Percentiles rank a stretch among this genome's conserved stretches.
Conservation (phyloP, 164 flowering plant genomes). For the Umbellularia californica region DNA sequence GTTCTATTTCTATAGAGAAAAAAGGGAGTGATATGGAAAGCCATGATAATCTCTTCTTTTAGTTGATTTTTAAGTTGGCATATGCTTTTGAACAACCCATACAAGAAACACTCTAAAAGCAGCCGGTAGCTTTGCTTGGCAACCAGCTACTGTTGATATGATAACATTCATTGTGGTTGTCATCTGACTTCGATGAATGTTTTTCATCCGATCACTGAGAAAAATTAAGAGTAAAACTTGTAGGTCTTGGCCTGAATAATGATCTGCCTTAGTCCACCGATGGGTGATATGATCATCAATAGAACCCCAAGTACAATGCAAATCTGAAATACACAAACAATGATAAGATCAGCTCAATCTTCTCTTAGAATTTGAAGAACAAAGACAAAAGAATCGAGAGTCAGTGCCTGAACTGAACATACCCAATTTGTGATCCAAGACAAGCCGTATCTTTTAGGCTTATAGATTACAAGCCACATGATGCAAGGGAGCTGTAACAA, state of each 20-base stretch:
- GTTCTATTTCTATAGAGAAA: too few relatives aligned
- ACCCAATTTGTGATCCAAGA: slow-evolving; percentile 71
- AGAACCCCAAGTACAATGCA: slow-evolving; percentile 13
- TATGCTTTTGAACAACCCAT: too few relatives aligned
- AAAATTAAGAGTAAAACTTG: slow-evolving; percentile 8
- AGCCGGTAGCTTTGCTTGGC: neutral
- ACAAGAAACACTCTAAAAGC: too few relatives aligned
- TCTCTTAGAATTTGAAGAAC: neutral
- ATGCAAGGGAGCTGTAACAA: slow-evolving; percentile 64
- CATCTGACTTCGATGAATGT: neutral
- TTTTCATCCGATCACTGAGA: neutral
- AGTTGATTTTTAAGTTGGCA: too few relatives aligned
- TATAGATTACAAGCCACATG: slow-evolving; percentile 58
- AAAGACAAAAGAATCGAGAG: neutral
- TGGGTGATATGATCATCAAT: slow-evolving; percentile 8
- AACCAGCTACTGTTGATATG: neutral
- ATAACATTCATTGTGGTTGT: neutral
- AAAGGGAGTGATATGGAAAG: too few relatives aligned
- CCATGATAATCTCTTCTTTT: too few relatives aligned
- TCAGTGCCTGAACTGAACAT: neutral
- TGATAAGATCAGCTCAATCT: neutral
- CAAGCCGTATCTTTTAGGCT: slow-evolving; percentile 53
- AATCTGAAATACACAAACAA: slow-evolving; percentile 1
- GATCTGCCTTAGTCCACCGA: slow-evolving; percentile 11
- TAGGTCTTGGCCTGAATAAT: slow-evolving; percentile 6